Base-by-base conservation (phyloP, 129 eudicot species). In the Flaveria linearis region DNA sequence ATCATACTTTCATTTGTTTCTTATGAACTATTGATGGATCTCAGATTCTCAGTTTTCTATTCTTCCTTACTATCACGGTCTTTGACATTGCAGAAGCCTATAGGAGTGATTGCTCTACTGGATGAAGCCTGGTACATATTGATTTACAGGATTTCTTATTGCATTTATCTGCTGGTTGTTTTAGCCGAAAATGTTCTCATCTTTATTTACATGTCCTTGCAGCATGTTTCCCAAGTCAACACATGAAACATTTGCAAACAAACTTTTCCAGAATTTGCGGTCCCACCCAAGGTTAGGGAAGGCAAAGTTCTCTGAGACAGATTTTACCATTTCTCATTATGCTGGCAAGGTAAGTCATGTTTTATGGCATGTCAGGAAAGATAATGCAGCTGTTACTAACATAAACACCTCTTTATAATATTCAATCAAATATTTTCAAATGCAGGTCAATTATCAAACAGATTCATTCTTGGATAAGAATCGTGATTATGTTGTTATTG, bases 151-250 rank as follows among this genome's bases (percentile, higher is more conserved):
- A 51, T 61, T 81, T 58, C 41, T 11, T 69, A 68, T 70, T 79
- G 69, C 71, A 18, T 49, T 82, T 49, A 45, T 75, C 81, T 78
- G 73, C 52, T 55, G 30, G 43, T 66, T 26, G 23, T 69, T 62
- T 64, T 52, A 20, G 22, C 78, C 50, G 30, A 68, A 66, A 71
- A 65, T 84, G 16, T 73, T 66, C 62, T 70, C 43, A 73, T 80
- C 70, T 61, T 84, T 66, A 56, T 78, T 69, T 56, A 76, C 26
- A 30, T 79, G 18, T 74, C 57, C 66, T 41, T 86, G 90, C 91
- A 94, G 99, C 88, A 94, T 94, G 99, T 94, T 94, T 76, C 99
- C 99, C 51, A 94, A 86, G 76, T 94, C 99, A 75, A 94, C 99
- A n/a, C 97, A 94, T 80, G 92, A 76, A 82, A 91, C 99, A 73